These are phyloP conservation scores for Calonectria montana DNA, from an alignment of 2,329 filamentous ascomycete species.

Conservation along the genomic window DNA sequence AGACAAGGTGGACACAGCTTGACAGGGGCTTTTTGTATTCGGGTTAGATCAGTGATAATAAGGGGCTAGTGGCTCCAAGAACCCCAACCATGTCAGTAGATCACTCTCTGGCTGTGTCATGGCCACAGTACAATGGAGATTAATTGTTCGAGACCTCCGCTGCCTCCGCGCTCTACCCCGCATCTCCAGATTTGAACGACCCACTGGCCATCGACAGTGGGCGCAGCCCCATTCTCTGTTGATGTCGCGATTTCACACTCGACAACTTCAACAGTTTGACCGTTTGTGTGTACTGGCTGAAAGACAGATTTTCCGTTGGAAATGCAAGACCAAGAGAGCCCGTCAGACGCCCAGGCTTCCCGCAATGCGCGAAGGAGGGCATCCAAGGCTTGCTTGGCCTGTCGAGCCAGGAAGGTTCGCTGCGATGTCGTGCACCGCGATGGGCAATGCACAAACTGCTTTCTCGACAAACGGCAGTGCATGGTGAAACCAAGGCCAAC, in stretches of 20 bases:
- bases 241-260: neutral
- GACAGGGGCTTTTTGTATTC: neutral
- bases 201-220: conserved; percentile 3
- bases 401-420: conserved; percentile 25
- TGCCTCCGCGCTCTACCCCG: conserved; percentile 4
- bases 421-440: conserved; percentile 27
- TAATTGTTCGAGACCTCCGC: neutral
- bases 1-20: neutral
- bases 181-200: neutral
- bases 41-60: neutral
- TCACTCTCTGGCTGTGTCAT: neutral
- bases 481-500: conserved; percentile 22
- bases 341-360: neutral
- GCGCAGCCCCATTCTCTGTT: neutral
- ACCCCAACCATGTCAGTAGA: neutral
- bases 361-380: conserved; percentile 17
- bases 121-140: neutral
- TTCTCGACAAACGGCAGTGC: conserved; percentile 25
- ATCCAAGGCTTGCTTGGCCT: conserved; percentile 25
- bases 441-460: conserved; percentile 26
- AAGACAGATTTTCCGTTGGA: neutral
- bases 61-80: neutral
- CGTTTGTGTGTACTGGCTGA: neutral
- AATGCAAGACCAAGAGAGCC: conserved; percentile 10
- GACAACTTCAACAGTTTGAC: neutral